A percentile compares a stretch with the other conserved stretches of the same genome.
phyloP scores from a whole-genome alignment of 345 rosid species.

The Citrus maxima region DNA sequence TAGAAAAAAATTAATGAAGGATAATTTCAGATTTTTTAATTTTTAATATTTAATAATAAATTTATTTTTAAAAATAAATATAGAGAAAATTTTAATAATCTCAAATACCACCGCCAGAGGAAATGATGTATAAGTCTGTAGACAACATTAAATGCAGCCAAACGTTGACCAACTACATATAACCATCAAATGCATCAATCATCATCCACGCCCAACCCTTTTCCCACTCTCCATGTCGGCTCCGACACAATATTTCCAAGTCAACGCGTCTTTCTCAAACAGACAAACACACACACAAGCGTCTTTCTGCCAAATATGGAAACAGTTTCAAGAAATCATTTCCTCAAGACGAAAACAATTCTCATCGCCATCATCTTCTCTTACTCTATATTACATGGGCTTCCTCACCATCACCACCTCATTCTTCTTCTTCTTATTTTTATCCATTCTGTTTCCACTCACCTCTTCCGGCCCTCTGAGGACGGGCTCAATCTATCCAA shows the following conservation, averaged over 20 bases:
- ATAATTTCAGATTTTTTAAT: too few relatives aligned
- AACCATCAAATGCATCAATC: not conserved
- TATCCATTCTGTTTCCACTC: not conserved
- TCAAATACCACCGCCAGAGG: too few relatives aligned
- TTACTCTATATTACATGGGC: not conserved
- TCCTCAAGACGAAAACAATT: not conserved
- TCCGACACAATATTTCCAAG: not conserved
- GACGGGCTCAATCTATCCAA: conserved; percentile 10
- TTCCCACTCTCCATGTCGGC: not conserved
- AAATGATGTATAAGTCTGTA: too few relatives aligned
- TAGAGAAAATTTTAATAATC: too few relatives aligned
- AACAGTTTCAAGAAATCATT: not conserved
- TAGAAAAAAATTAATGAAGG: too few relatives aligned
- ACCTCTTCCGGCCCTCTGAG: not conserved
- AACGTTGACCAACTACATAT: too few relatives aligned
- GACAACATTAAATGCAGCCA: too few relatives aligned
- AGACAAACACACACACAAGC: not conserved
- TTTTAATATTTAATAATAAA: too few relatives aligned
- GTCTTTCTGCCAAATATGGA: not conserved
- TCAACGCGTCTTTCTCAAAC: not conserved
- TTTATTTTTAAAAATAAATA: too few relatives aligned
- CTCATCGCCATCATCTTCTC: not conserved
- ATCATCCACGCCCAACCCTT: not conserved
- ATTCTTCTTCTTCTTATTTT: not conserved
- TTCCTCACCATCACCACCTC: not conserved